phyloP scores from a whole-genome alignment of 2,329 filamentous ascomycete species.

The Pseudofabraea citricarpa region DNA sequence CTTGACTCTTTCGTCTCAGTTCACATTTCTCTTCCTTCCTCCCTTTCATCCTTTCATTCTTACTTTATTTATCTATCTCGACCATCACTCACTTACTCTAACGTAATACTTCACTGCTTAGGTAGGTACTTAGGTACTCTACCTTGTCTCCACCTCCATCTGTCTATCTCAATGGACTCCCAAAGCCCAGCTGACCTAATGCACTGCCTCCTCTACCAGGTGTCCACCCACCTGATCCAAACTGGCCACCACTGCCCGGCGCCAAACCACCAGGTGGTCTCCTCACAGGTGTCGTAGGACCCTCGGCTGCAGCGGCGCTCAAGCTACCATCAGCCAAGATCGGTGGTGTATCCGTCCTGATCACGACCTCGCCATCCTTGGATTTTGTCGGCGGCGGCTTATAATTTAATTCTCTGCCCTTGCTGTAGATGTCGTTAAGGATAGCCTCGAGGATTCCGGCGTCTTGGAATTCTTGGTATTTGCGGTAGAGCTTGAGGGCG shows the following conservation, averaged over 20 bases:
- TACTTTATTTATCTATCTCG: too few species aligned
- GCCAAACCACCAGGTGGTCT: constrained; percentile 31
- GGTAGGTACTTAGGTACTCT: too few species aligned
- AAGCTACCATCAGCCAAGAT: constrained; percentile 32
- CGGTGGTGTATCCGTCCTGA: constrained; percentile 51
- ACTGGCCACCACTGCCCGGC: constrained; percentile 24
- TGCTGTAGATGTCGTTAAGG: constrained; percentile 79
- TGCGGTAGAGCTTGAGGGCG: constrained; percentile 81
- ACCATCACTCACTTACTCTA: too few species aligned
- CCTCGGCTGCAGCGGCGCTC: constrained; percentile 10
- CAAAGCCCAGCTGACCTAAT: constrained; percentile 8
- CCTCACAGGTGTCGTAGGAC: constrained; percentile 44
- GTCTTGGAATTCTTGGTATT: constrained; percentile 84
- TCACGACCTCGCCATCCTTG: constrained; percentile 38
- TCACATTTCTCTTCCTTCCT: too few species aligned
- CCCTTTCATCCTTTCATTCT: too few species aligned
- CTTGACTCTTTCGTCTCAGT: too few species aligned
- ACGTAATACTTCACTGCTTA: too few species aligned
- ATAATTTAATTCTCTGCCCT: constrained; percentile 54
- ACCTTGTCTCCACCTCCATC: too few species aligned
- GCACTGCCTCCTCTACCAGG: constrained; percentile 36
- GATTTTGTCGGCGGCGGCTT: constrained; percentile 42
- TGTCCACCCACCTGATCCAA: constrained; percentile 38
- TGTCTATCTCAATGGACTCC: constrained; percentile 18
- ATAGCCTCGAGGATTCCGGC: constrained; percentile 79